phyloP scores from a whole-genome alignment of 106 monocot genomes.

The Dendrobium chrysotoxum region DNA sequence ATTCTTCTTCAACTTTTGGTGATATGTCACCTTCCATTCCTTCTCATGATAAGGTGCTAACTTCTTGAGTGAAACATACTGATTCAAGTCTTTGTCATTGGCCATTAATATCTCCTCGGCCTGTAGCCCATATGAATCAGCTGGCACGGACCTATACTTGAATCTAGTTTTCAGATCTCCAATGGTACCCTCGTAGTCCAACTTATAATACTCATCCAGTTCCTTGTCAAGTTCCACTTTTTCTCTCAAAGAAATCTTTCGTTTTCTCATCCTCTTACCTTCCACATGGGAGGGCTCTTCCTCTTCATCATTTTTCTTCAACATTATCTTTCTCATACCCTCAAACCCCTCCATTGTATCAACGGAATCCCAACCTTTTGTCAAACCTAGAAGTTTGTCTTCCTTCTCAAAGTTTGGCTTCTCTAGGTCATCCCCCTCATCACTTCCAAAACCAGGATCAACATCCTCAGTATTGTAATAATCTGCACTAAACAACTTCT shows the following conservation, averaged over 20 bases:
- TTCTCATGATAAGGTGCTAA: slow-evolving; percentile 75
- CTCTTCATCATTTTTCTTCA: slow-evolving; percentile 25
- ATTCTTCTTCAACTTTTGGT: slow-evolving; percentile 65
- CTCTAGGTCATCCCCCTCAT: slow-evolving; percentile 47
- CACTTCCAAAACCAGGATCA: slow-evolving; percentile 74
- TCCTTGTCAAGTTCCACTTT: slow-evolving; percentile 93
- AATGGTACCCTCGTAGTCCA: slow-evolving; percentile 95
- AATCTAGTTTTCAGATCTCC: slow-evolving; percentile 93
- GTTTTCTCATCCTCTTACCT: slow-evolving; percentile 31
- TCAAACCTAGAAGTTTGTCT: slow-evolving; percentile 82
- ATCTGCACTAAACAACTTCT: slow-evolving; percentile 42
- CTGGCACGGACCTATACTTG: slow-evolving; percentile 65
- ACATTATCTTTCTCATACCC: slow-evolving; percentile 27
- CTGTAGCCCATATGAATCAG: slow-evolving; percentile 58
- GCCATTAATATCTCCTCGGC: slow-evolving; percentile 63
- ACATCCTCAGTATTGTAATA: slow-evolving; percentile 78
- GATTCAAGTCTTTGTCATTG: slow-evolving; percentile 84
- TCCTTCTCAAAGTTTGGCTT: slow-evolving; percentile 94
- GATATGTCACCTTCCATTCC: slow-evolving; percentile 85
- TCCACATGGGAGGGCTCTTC: slow-evolving; percentile 21
- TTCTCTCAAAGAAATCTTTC: slow-evolving; percentile 46
- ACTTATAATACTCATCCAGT: slow-evolving; percentile 93
- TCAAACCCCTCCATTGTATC: slow-evolving; percentile 35
- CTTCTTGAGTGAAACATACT: slow-evolving; percentile 91
- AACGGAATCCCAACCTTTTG: slow-evolving; percentile 53